A percentile compares a stretch with the other conserved stretches of the same genome.
These are phyloP conservation scores for Phialophora tarda DNA, from an alignment of 2,329 filamentous ascomycete genomes.

Conservation along the genomic window DNA sequence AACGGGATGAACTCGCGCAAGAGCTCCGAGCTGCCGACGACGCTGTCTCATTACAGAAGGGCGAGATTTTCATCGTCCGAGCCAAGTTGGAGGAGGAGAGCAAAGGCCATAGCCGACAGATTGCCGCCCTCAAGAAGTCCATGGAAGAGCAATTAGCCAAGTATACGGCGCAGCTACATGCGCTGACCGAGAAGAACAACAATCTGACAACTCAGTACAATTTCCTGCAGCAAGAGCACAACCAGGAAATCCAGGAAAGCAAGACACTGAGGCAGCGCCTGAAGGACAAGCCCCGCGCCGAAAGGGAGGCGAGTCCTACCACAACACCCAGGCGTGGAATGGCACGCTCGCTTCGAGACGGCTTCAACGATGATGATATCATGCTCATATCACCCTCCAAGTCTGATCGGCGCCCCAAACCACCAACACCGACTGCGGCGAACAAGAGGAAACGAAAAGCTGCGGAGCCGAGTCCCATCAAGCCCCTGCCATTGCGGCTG, in stretches of 20 bases:
- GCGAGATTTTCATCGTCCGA: slow-evolving; percentile 67
- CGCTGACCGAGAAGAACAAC: slow-evolving; percentile 59
- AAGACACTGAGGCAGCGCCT: slow-evolving; percentile 49
- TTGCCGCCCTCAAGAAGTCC: slow-evolving; percentile 59
- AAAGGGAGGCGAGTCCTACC: slow-evolving; percentile 46
- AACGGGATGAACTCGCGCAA: slow-evolving; percentile 49
- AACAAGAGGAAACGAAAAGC: slow-evolving; percentile 63
- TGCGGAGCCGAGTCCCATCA: slow-evolving; percentile 59
- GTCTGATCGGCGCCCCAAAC: slow-evolving; percentile 53
- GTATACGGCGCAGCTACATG: slow-evolving; percentile 62
- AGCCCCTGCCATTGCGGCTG: slow-evolving; percentile 46
- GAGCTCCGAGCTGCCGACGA: slow-evolving; percentile 49
- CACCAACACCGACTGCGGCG: slow-evolving; percentile 61
- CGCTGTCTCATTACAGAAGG: slow-evolving; percentile 58
- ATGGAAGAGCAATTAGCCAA: slow-evolving; percentile 60
- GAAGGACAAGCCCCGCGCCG: slow-evolving; percentile 43
- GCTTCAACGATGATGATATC: slow-evolving; percentile 68
- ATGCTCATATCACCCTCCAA: slow-evolving; percentile 62
- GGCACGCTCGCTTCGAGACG: slow-evolving; percentile 60
- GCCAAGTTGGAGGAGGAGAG: slow-evolving; percentile 60
- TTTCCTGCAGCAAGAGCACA: slow-evolving; percentile 66
- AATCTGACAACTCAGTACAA: slow-evolving; percentile 63
- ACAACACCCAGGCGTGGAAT: slow-evolving; percentile 56
- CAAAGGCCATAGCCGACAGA: slow-evolving; percentile 60
- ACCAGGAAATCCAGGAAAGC: slow-evolving; percentile 59